A percentile compares a stretch with the other conserved stretches of the same genome.
Evolutionary conservation across 805 yeast species (phyloP).

Genomic region (Pichia deserticola): DNA sequence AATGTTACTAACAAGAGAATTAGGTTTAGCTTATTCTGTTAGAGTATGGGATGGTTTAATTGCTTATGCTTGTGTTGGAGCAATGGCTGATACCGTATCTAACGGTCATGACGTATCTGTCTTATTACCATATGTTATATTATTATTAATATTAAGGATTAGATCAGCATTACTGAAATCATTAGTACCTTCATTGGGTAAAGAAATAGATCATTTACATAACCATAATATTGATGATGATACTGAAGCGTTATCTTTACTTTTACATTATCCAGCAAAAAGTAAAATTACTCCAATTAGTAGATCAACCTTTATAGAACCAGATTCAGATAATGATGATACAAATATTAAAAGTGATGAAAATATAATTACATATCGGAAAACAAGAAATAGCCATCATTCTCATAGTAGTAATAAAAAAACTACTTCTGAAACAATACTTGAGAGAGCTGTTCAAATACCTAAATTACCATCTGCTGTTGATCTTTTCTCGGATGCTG

Average conservation of each 20-base stretch:
- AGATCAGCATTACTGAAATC: constrained; percentile 9
- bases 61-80: constrained; percentile 11
- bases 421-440: neutral
- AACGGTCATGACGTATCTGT: constrained; percentile 11
- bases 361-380: constrained; percentile 6
- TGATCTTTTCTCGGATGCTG: constrained; percentile 8
- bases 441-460: neutral
- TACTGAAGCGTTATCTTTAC: constrained; percentile 41
- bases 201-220: neutral
- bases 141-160: constrained; percentile 30
- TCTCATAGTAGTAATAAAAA: neutral
- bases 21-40: constrained; percentile 32
- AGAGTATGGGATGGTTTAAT: constrained; percentile 45
- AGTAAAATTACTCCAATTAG: neutral
- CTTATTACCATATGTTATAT: constrained; percentile 34
- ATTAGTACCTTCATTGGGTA: neutral
- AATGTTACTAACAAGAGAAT: constrained; percentile 39
- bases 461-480: constrained; percentile 7
- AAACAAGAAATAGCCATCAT: neutral
- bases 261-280: constrained; percentile 41
- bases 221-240: constrained; percentile 30
- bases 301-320: constrained; percentile 6
- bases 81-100: constrained; percentile 1
- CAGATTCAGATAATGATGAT: neutral
- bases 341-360: neutral